phyloP scores from a whole-genome alignment of 2,329 filamentous ascomycete genomes.

The Pyrenophora tritici-repentis region DNA sequence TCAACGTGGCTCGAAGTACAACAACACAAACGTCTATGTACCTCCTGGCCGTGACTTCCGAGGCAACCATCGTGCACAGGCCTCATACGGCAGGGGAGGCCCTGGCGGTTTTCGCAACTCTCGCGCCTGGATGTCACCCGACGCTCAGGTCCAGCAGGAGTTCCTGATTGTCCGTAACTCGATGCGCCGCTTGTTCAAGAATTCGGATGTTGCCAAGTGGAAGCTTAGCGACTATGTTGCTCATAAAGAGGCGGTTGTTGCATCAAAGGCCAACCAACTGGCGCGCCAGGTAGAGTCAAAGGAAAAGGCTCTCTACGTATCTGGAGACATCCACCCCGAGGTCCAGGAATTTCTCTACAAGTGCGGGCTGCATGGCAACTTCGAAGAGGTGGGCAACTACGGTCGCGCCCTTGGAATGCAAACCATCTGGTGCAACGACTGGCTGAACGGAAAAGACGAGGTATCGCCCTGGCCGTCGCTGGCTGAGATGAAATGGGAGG shows the following conservation, averaged over 20 bases:
- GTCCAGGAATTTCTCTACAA: conserved; percentile 17
- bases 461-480: conserved; percentile 49
- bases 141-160: conserved; percentile 32
- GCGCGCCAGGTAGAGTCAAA: conserved; percentile 18
- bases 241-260: conserved; percentile 35
- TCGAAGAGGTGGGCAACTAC: conserved; percentile 27
- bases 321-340: conserved; percentile 12
- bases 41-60: conserved; percentile 2
- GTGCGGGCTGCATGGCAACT: conserved; percentile 28
- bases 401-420: conserved; percentile 43
- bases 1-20: conserved; percentile 7
- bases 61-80: conserved; percentile 1
- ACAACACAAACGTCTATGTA: background rate
- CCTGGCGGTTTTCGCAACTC: conserved; percentile 22
- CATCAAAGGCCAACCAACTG: conserved; percentile 21
- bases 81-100: conserved; percentile 5
- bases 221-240: conserved; percentile 39
- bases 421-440: conserved; percentile 49
- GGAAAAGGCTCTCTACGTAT: conserved; percentile 12
- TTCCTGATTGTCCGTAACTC: conserved; percentile 41
- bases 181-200: conserved; percentile 43
- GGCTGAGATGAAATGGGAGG: conserved; percentile 55
- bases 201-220: conserved; percentile 42
- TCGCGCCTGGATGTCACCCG: conserved; percentile 33
- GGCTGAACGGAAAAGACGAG: conserved; percentile 40